Conservation (phyloP, 805 yeast species). For the Candida alai region DNA sequence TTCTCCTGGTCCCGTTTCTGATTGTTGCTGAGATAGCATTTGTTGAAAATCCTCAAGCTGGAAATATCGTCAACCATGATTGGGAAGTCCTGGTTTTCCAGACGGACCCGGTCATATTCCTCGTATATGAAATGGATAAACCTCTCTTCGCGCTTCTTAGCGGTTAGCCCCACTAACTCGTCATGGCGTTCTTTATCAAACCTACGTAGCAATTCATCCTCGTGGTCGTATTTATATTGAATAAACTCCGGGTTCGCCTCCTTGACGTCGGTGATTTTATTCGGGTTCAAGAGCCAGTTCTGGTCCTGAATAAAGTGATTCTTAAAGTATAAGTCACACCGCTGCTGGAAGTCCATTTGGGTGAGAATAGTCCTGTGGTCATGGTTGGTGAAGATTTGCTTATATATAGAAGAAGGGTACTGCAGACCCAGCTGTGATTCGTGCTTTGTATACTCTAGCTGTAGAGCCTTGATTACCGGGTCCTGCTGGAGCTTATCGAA, state of each 20-base stretch:
- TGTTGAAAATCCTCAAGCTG: conserved; percentile 40
- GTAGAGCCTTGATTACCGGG: no score
- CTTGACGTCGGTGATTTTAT: conserved; percentile 14
- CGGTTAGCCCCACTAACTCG: conserved; percentile 7
- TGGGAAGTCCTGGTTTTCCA: conserved; percentile 21
- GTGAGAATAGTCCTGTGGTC: conserved; percentile 18
- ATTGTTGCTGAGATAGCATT: conserved; percentile 33
- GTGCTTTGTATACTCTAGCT: no score
- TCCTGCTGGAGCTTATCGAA: no score
- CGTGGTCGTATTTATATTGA: conserved; percentile 17
- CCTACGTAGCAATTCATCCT: conserved; percentile 14
- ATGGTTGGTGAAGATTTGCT: conserved; percentile 19
- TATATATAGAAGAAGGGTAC: conserved; percentile 20
- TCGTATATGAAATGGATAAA: conserved; percentile 24
- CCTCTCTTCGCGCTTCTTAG: conserved; percentile 17
- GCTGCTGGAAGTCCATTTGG: conserved; percentile 9
- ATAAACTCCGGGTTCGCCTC: conserved; percentile 24
- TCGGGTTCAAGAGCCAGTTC: conserved; percentile 41
- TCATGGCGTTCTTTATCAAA: conserved; percentile 8
- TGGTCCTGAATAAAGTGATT: conserved; percentile 32
- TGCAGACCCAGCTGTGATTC: no score
- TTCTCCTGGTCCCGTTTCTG: conserved; percentile 9
- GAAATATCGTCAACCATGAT: conserved; percentile 39
- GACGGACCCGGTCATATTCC: conserved; percentile 24
- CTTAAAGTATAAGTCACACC: conserved; percentile 42